phyloP scores from a whole-genome alignment of 176 grass and related monocot genomes.

The Pontederia paniculata region DNA sequence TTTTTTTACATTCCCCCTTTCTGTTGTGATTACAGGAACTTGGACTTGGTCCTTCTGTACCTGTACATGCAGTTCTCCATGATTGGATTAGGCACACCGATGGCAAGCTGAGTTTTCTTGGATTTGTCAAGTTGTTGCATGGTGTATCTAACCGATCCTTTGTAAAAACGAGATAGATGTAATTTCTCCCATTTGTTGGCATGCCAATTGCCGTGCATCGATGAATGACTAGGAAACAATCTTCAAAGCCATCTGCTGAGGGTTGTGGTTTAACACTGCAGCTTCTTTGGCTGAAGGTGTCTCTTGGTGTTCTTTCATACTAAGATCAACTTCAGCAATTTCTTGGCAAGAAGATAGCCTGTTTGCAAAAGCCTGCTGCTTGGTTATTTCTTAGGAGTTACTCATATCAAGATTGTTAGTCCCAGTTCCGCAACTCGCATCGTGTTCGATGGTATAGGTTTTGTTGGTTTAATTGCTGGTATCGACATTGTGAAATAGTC shows the following conservation, averaged over 20 bases:
- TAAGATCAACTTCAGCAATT: too few relatives aligned
- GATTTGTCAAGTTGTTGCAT: constrained; percentile 73
- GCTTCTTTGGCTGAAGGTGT: neutral
- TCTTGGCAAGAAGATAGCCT: too few relatives aligned
- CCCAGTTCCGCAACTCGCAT: too few relatives aligned
- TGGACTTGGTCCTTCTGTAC: constrained; percentile 55
- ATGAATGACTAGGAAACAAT: neutral
- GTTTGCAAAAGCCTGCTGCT: neutral
- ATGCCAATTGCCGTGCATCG: neutral
- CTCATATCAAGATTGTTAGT: too few relatives aligned
- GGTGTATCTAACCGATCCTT: constrained; percentile 58
- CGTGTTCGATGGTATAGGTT: too few relatives aligned
- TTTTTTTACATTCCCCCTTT: neutral
- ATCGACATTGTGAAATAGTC: too few relatives aligned
- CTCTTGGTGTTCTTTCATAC: neutral
- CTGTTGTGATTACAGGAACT: constrained; percentile 29
- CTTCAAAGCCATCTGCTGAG: neutral
- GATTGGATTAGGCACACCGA: constrained; percentile 78
- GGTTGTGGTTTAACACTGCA: neutral
- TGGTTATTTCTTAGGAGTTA: neutral
- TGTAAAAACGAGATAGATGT: constrained; percentile 52
- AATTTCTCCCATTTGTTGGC: neutral
- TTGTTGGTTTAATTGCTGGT: too few relatives aligned
- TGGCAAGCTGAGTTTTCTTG: constrained; percentile 73
- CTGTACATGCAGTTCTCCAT: constrained; percentile 57